Percentiles rank a stretch among this genome's conserved stretches.
These are phyloP conservation scores for Euphorbia pulcherrima DNA, from an alignment of 345 rosid species.

Conservation along the genomic window DNA sequence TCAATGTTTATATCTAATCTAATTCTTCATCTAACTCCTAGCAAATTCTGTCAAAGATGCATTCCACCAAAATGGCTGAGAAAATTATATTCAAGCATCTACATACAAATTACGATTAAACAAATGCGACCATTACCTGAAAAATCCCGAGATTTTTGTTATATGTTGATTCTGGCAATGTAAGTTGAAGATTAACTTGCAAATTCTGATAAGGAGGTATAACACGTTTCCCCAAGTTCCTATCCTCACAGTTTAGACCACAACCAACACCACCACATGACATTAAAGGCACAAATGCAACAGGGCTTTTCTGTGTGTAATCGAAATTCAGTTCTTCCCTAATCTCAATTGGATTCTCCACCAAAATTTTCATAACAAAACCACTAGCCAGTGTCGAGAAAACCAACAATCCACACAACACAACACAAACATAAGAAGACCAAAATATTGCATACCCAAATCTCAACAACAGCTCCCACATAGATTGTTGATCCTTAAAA, in stretches of 20 bases:
- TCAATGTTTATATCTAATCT: not conserved
- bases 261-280: conserved; percentile 49
- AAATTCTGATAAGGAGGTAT: conserved; percentile 43
- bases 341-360: conserved; percentile 54
- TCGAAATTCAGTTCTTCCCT: conserved; percentile 64
- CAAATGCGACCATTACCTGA: conserved; percentile 52
- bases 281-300: conserved; percentile 52
- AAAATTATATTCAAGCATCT: not conserved
- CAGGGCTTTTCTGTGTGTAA: conserved; percentile 56
- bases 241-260: conserved; percentile 44
- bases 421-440: conserved; percentile 56
- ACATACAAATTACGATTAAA: not conserved
- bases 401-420: conserved; percentile 56
- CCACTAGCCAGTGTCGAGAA: conserved; percentile 50
- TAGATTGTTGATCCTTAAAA: conserved; percentile 43
- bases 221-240: conserved; percentile 22
- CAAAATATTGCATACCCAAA: conserved; percentile 67
- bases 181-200: conserved; percentile 40
- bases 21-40: not conserved
- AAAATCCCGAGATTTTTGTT: conserved; percentile 80
- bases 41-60: not conserved
- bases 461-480: conserved; percentile 36
- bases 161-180: conserved; percentile 75
- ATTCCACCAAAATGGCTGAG: not conserved
- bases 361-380: conserved; percentile 47